Base-by-base conservation (phyloP, 2,329 filamentous ascomycete genomes). In the Fusarium algeriense region DNA sequence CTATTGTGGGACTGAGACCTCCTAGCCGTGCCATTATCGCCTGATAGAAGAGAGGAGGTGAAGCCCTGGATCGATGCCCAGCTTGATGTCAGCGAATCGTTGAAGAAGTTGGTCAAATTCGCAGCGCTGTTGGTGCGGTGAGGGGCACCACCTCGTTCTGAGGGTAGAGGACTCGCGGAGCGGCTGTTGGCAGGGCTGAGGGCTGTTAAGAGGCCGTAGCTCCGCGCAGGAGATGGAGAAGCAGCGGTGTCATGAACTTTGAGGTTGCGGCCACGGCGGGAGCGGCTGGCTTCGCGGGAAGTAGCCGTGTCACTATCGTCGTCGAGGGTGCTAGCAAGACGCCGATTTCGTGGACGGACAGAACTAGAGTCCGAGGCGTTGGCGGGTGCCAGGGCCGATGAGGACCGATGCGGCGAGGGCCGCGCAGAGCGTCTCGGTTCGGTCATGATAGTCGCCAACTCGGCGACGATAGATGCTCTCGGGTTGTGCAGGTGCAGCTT, bases 1-100 rank as follows among this genome's bases (percentile, higher is more conserved):
- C 69, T 65, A 53, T 69, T 68, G 52, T 58, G 73, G 50, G 76
- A 71, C 55, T 74, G 77, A 11, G 76, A 74, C 35, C 67, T 71
- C 23, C 67, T 70, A 15, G 60, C 57, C 20, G 56, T 52, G 40
- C 70, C 74, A 40, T 76, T 71, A n/a, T 76, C 73, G 14, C 74
- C 71, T 7, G 78, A 76, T n/a, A 82, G 71, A 20, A 82, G 73
- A 19, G 85, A 85, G 5, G 85, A 82, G 9, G 87, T 86, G 55
- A 89, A 82, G 40, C 85, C 86, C 63, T 88, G 85, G 5, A 89
- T 84, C 8, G 87, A 87, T 6, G 84, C 81, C 87, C 87, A 89
- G 74, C 83, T 85, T 35, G 87, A 83, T 3, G 83, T 79, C 82
- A 86, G 87, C 4, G 86, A 84, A 48, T 85, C 83, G 58, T 85